phyloP scores from a whole-genome alignment of 495 filamentous ascomycete genomes.

The Bathelium albidoporum region DNA sequence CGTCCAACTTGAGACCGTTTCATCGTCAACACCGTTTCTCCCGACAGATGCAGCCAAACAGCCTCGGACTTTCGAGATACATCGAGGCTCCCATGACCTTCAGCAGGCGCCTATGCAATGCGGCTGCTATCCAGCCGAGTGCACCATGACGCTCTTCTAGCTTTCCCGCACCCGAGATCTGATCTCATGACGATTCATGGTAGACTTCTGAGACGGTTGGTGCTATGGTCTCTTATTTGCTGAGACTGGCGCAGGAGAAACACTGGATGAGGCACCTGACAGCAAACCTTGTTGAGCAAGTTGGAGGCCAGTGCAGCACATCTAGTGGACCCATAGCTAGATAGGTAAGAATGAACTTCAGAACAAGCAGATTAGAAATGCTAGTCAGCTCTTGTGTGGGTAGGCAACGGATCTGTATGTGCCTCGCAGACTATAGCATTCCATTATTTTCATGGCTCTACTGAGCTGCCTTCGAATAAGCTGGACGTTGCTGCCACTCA shows the following conservation, averaged over 20 bases:
- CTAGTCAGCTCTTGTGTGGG: neutral
- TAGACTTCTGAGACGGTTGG: neutral
- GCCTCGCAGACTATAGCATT: neutral
- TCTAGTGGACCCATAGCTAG: too few species aligned
- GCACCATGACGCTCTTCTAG: neutral
- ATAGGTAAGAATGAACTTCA: too few species aligned
- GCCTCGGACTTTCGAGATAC: neutral
- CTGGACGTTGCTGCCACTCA: neutral
- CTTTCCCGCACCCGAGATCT: neutral
- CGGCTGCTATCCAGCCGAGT: neutral
- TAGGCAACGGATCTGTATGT: neutral
- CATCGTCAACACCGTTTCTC: constrained; percentile 4
- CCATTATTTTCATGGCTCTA: neutral
- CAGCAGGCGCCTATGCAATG: neutral
- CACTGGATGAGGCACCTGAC: neutral
- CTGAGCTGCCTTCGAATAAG: neutral
- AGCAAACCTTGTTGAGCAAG: neutral
- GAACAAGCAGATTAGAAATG: too few species aligned
- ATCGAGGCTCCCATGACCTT: neutral
- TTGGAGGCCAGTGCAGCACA: neutral
- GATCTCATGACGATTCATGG: neutral
- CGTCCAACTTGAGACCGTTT: constrained; percentile 1
- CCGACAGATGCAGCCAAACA: neutral
- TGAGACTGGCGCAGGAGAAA: neutral
- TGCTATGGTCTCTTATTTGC: neutral